Conservation (phyloP, 495 filamentous ascomycete genomes). For the Annulohypoxylon bovei region DNA sequence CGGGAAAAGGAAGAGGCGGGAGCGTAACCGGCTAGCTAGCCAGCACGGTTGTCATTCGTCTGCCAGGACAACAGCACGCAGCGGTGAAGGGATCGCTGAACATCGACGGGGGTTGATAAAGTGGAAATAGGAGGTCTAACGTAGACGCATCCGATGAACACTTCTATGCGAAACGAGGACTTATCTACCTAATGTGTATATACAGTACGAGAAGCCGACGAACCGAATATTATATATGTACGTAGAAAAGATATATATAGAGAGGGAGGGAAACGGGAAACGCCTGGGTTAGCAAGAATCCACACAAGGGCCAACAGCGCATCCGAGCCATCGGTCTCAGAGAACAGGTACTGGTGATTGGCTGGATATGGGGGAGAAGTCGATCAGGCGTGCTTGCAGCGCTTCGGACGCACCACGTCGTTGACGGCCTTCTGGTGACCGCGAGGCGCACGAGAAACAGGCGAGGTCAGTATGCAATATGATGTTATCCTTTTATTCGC, state of each 20-base stretch:
- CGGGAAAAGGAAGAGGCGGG: conserved; percentile 36
- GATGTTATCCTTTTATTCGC: conserved; percentile 31
- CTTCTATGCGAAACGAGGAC: conserved; percentile 14
- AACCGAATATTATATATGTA: conserved; percentile 22
- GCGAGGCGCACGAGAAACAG: conserved; percentile 25
- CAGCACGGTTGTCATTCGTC: conserved; percentile 39
- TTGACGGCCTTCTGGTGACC: conserved; percentile 30
- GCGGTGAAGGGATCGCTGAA: conserved; percentile 44
- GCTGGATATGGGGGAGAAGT: conserved; percentile 23
- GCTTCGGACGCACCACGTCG: conserved; percentile 39
- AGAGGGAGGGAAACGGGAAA: conserved; percentile 11
- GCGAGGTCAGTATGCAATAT: conserved; percentile 41
- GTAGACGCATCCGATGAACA: conserved; percentile 19
- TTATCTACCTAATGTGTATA: conserved; percentile 3
- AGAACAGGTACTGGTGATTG: conserved; percentile 35
- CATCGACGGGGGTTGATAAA: conserved; percentile 41
- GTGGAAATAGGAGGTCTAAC: conserved; percentile 35
- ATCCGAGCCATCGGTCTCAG: conserved; percentile 34
- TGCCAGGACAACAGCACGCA: conserved; percentile 27
- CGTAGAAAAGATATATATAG: not conserved
- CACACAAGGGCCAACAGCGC: conserved; percentile 40
- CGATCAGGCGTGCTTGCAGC: conserved; percentile 48
- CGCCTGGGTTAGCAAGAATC: conserved; percentile 19
- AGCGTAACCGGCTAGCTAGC: conserved; percentile 32
- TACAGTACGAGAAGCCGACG: conserved; percentile 25